Conservation (phyloP, 371 early-diverging fungal genomes). For the Mortierella sp. region DNA sequence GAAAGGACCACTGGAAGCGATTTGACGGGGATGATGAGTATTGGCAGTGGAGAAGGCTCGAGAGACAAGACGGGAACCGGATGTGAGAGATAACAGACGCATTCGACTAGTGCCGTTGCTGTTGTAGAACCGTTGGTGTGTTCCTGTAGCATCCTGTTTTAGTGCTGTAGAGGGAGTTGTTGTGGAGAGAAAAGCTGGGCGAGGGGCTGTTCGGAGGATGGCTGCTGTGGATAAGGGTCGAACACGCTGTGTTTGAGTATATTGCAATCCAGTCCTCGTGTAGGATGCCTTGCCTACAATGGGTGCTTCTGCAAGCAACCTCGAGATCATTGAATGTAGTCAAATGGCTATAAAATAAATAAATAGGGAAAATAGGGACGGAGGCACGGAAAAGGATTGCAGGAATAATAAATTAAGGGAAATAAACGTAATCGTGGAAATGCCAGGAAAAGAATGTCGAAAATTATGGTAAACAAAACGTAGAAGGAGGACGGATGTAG, state of each 20-base stretch:
- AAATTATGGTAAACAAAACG: no score
- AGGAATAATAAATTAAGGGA: background rate
- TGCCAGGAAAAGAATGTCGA: no score
- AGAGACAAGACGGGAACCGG: conserved; percentile 46
- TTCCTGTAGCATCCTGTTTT: conserved; percentile 1
- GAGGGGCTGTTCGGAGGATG: conserved; percentile 24
- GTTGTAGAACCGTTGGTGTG: conserved; percentile 23
- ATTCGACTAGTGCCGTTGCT: conserved; percentile 6
- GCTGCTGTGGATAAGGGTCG: conserved; percentile 35
- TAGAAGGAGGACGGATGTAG: no score
- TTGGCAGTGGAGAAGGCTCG: conserved; percentile 36
- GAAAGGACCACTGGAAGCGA: conserved; percentile 26
- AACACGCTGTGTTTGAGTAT: conserved; percentile 14
- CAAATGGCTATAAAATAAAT: background rate
- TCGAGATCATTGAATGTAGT: conserved; percentile 43
- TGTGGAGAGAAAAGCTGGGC: conserved; percentile 1
- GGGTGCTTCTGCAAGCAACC: conserved; percentile 54
- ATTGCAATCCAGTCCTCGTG: conserved; percentile 10
- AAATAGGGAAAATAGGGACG: background rate
- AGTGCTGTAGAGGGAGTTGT: background rate
- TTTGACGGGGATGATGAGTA: background rate
- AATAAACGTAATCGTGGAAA: conserved; percentile 6
- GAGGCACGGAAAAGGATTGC: background rate
- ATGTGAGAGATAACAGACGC: conserved; percentile 18
- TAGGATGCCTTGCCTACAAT: conserved; percentile 34